phyloP scores from a whole-genome alignment of 139 green algal species.

The Pycnococcus provasolii region DNA sequence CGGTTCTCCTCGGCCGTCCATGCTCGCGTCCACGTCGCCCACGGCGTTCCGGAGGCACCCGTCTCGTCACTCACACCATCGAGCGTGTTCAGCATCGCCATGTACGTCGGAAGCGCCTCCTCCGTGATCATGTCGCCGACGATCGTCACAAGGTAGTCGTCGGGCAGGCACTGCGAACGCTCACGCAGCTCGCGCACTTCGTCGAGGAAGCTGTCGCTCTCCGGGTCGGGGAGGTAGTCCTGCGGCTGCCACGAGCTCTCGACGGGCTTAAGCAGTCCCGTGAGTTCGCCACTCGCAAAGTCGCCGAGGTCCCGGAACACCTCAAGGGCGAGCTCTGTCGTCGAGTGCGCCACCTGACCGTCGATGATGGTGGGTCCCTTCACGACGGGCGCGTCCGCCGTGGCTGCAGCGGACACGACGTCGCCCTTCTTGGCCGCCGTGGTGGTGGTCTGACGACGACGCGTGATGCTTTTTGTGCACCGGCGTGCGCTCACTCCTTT shows the following conservation, averaged over 20 bases:
- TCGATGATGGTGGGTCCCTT: constrained; percentile 50
- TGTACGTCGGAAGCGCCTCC: constrained; percentile 99
- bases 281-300: constrained; percentile 33
- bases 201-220: constrained; percentile 80
- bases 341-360: constrained; percentile 40
- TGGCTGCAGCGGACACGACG: too few relatives aligned
- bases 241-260: constrained; percentile 88
- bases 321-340: neutral
- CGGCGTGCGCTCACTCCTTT: too few relatives aligned
- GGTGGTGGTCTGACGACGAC: too few relatives aligned
- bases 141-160: constrained; percentile 91
- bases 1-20: constrained; percentile 93
- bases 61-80: constrained; percentile 89
- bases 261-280: constrained; percentile 63
- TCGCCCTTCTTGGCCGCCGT: too few relatives aligned
- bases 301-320: too few relatives aligned
- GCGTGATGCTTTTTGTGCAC: too few relatives aligned
- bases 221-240: constrained; percentile 85
- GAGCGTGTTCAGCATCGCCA: constrained; percentile 99
- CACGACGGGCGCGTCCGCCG: too few relatives aligned
- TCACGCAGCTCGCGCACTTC: constrained; percentile 70
- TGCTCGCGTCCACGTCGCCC: constrained; percentile 60
- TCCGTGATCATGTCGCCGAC: constrained; percentile 94
- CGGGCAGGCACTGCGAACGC: constrained; percentile 63
- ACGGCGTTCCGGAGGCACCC: constrained; percentile 66